Evolutionary conservation across 805 yeast species (phyloP).

Genomic region (Debaryomyces maramus): DNA sequence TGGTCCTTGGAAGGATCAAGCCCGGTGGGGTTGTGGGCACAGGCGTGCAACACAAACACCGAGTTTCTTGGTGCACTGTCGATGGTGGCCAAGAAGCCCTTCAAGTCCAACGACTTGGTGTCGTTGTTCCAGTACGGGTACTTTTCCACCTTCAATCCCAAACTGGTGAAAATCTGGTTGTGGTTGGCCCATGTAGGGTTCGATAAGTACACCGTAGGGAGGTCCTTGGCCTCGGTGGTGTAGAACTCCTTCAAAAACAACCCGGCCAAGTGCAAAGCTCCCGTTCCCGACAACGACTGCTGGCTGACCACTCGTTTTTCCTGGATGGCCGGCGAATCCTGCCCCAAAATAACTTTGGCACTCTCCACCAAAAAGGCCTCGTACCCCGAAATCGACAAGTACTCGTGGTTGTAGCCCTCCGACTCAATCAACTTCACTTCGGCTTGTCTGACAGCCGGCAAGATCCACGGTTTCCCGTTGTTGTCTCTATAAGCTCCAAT

Average conservation of each 20-base stretch:
- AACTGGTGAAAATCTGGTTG: constrained; percentile 70
- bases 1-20: constrained; percentile 84
- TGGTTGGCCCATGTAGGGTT: constrained; percentile 99
- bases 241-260: constrained; percentile 57
- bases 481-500: constrained; percentile 79
- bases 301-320: constrained; percentile 57
- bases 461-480: constrained; percentile 67
- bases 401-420: constrained; percentile 77
- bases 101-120: constrained; percentile 68
- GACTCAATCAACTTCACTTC: constrained; percentile 62
- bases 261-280: constrained; percentile 90
- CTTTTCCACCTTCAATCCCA: constrained; percentile 63
- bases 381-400: constrained; percentile 78
- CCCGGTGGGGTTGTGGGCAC: constrained; percentile 98
- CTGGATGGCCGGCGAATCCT: constrained; percentile 50
- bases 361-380: constrained; percentile 68
- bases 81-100: constrained; percentile 65
- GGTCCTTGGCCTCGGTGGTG: constrained; percentile 25
- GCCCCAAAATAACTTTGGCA: constrained; percentile 71
- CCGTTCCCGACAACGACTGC: constrained; percentile 85
- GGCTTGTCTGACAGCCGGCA: constrained; percentile 68
- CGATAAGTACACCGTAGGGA: constrained; percentile 62
- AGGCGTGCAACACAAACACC: constrained; percentile 81
- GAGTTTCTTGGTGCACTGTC: constrained; percentile 72
- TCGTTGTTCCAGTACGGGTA: constrained; percentile 87